A percentile compares a stretch with the other conserved stretches of the same genome.
Conservation (phyloP, 2,329 filamentous ascomycete genomes). For the Chalaropsis ovoidea region DNA sequence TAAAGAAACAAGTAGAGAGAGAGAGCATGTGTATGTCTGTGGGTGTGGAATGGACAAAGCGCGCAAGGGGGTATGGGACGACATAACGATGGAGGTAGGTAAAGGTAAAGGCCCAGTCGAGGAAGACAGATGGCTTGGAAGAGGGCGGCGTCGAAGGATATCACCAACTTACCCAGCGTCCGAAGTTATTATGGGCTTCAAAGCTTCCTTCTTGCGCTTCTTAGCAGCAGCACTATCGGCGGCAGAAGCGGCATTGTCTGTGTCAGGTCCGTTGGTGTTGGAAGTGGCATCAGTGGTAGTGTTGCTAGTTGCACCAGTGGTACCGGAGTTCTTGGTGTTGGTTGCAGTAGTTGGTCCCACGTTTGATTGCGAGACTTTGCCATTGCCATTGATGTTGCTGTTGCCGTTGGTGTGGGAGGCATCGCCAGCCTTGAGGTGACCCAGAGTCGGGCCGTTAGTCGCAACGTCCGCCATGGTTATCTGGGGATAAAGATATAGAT, state of each 20-base stretch:
- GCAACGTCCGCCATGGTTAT: conserved; percentile 18
- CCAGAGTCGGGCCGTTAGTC: conserved; percentile 18
- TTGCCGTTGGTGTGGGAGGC: background rate
- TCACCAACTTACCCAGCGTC: conserved; percentile 12
- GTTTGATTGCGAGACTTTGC: background rate
- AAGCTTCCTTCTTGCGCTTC: conserved; percentile 21
- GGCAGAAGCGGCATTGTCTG: conserved; percentile 6
- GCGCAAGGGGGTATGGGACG: too few relatives aligned
- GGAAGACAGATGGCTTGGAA: background rate
- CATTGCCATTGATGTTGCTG: background rate
- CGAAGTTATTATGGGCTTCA: conserved; percentile 20
- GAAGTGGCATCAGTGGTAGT: background rate
- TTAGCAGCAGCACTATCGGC: conserved; percentile 13
- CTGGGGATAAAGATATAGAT: background rate
- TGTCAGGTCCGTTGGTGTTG: background rate
- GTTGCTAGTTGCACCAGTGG: background rate
- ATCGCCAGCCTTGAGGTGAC: background rate
- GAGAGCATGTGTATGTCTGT: too few relatives aligned
- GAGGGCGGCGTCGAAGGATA: background rate
- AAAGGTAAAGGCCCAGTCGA: background rate
- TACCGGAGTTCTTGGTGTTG: conserved; percentile 1
- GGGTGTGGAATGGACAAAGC: background rate
- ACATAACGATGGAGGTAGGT: too few relatives aligned
- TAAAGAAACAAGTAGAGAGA: background rate
- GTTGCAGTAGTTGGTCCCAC: background rate